These are phyloP conservation scores for Paecilomyces fulvus DNA, from an alignment of 2,329 filamentous ascomycete species.

Conservation along the genomic window DNA sequence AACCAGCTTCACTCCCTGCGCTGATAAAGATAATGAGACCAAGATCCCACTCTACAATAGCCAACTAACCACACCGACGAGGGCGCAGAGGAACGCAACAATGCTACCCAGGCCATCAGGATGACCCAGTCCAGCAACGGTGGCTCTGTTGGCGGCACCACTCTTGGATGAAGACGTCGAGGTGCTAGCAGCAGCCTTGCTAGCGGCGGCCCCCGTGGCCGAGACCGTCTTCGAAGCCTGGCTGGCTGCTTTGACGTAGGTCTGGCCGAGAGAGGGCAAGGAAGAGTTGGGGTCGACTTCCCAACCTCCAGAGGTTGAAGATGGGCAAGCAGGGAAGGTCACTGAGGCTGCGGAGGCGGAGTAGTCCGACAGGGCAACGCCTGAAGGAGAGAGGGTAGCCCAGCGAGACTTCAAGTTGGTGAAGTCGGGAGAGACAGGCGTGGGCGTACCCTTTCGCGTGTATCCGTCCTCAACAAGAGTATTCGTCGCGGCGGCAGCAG, in stretches of 20 bases:
- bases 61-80: conserved; percentile 14
- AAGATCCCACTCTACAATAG: conserved; percentile 13
- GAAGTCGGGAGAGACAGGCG: conserved; percentile 67
- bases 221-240: conserved; percentile 8
- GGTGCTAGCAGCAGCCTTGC: conserved; percentile 7
- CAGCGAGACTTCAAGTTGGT: conserved; percentile 67
- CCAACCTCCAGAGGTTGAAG: conserved; percentile 62
- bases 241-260: conserved; percentile 5
- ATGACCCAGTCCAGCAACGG: conserved; percentile 5
- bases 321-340: conserved; percentile 61
- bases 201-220: conserved; percentile 2
- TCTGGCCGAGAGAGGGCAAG: conserved; percentile 61
- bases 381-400: conserved; percentile 62
- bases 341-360: conserved; percentile 51
- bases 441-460: conserved; percentile 63
- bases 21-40: not conserved
- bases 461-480: conserved; percentile 56
- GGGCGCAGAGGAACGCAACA: conserved; percentile 13
- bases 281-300: conserved; percentile 59
- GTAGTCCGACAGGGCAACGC: conserved; percentile 60
- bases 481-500: conserved; percentile 46
- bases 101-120: conserved; percentile 10
- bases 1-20: not conserved
- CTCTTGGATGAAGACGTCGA: not conserved
- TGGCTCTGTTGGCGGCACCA: conserved; percentile 4